These are phyloP conservation scores for Musa beccarii DNA, from an alignment of 176 grass and related monocot species.

Conservation along the genomic window DNA sequence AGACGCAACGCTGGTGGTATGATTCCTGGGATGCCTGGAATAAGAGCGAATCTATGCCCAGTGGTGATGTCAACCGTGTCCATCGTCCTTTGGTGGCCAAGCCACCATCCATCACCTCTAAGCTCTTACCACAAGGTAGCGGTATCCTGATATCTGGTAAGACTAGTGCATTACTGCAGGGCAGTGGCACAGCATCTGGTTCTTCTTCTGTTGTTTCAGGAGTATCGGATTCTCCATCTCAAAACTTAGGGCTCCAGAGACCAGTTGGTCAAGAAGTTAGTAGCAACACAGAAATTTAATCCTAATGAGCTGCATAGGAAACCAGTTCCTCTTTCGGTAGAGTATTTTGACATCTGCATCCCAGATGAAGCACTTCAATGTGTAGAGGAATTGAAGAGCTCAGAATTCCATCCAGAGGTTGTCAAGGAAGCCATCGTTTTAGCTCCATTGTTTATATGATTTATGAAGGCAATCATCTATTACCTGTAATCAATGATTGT, in stretches of 20 bases:
- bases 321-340: neutral
- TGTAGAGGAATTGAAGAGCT: constrained; percentile 2
- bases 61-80: neutral
- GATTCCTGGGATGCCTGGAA: constrained; percentile 15
- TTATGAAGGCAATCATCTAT: too few relatives aligned
- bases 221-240: neutral
- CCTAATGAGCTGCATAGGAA: constrained; percentile 9
- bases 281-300: neutral
- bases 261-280: neutral
- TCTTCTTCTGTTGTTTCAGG: neutral
- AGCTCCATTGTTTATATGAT: neutral
- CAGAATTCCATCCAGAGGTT: constrained; percentile 3
- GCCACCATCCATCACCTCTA: neutral
- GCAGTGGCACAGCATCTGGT: neutral
- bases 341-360: constrained; percentile 8
- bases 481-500: too few relatives aligned
- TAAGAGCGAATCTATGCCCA: neutral
- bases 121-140: constrained; percentile 11
- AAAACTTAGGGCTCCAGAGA: neutral
- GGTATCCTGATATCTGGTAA: constrained; percentile 1
- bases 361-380: constrained; percentile 8
- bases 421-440: constrained; percentile 13
- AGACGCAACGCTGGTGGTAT: constrained; percentile 6
- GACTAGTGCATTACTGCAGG: constrained; percentile 10
- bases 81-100: neutral